Base-by-base conservation (phyloP, 2,329 filamentous ascomycete genomes). In the Fusarium compactum region DNA sequence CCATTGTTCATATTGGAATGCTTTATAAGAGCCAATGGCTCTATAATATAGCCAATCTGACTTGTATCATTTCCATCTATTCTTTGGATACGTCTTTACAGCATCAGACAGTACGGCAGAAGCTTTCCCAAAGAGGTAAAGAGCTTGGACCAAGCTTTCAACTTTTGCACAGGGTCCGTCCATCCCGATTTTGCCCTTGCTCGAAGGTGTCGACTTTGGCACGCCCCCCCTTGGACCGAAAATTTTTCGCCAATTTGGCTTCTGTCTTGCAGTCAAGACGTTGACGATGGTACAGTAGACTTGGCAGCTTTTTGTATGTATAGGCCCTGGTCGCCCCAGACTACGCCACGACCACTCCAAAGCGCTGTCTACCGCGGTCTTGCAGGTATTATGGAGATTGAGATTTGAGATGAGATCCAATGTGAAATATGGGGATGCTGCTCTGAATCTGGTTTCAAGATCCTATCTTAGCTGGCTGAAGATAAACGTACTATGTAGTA, bases 131-230 rank as follows among this genome's bases (percentile, higher is more conserved):
- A 74, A 71, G 32, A 40, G 65, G 74, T 29, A 76, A 71, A 60
- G 72, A 76, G 74, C 74, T 76, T 69, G 67, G 63, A 75, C 66
- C 63, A 69, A 5, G 34, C 52, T 8, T 11, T 40, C 25, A 4
- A 40, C 41, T 54, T 75, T 75, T 61, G 55, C 73, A 75, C 73
- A 48, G 27, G 69, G 69, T 66, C 20, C 32, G 25, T 50, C 48
- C 65, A 69, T 67, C 69, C 74, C 74, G 74, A 74, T 55, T 73
- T 73, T 75, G 65, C 64, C 69, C 73, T 51, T 55, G 45, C 44
- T 30, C 24, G 25, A 46, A 34, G 50, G 30, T 14, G 22, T 46
- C 25, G 27, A n/a, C 32, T 54, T 30, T 54, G 38, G 27, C 32
- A 43, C 65, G 67, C 65, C 22, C 74, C 65, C 67, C 65, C 48